A percentile compares a stretch with the other conserved stretches of the same genome.
phyloP scores from a whole-genome alignment of 495 filamentous ascomycete genomes.

The Chaetomium cochliodes region DNA sequence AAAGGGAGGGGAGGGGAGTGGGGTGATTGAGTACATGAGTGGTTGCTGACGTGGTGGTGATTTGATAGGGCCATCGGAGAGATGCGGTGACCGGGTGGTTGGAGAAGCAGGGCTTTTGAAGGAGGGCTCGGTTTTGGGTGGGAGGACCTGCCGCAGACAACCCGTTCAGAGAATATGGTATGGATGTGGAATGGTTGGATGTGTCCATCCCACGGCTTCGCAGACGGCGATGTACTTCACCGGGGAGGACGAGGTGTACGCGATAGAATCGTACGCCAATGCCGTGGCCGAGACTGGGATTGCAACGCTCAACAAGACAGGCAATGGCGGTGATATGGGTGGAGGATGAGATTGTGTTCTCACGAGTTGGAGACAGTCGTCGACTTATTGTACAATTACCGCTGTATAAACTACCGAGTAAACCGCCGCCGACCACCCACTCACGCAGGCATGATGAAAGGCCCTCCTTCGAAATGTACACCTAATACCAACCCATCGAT shows the following conservation, averaged over 20 bases:
- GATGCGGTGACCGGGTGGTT: conserved; percentile 18
- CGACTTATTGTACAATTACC: not conserved
- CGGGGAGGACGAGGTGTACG: too few species aligned
- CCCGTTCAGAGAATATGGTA: too few species aligned
- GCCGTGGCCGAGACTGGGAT: too few species aligned
- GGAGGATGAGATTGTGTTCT: not conserved
- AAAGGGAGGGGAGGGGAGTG: too few species aligned
- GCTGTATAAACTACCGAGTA: not conserved
- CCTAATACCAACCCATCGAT: not conserved
- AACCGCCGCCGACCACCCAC: not conserved
- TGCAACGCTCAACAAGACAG: not conserved
- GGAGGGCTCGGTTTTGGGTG: not conserved
- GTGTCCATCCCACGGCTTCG: too few species aligned
- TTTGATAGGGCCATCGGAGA: conserved; percentile 24
- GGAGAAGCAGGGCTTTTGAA: conserved; percentile 12
- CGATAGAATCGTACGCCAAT: too few species aligned
- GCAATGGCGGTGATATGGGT: not conserved
- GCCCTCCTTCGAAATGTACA: not conserved
- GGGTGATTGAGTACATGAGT: too few species aligned
- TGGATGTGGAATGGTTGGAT: too few species aligned
- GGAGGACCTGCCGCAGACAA: not conserved
- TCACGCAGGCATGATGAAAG: not conserved
- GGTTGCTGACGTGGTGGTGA: not conserved
- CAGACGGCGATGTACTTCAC: too few species aligned
- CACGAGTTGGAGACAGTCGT: not conserved